phyloP scores from a whole-genome alignment of 257 asterid species.

The Euphrasia confusa region DNA sequence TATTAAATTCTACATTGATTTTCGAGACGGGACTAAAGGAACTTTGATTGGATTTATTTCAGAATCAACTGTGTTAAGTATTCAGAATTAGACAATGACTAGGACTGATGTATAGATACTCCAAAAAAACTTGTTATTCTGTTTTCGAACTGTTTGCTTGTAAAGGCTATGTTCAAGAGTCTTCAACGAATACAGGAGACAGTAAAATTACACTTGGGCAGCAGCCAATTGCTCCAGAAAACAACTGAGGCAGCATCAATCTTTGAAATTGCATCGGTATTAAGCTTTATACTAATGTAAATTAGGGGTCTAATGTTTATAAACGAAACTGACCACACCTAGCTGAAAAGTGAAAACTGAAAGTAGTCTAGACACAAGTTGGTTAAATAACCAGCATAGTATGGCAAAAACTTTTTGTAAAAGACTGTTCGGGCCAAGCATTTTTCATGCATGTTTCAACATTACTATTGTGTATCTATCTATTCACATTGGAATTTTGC shows the following conservation, averaged over 20 bases:
- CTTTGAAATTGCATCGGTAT: neutral
- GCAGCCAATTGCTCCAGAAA: neutral
- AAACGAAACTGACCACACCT: too few species aligned
- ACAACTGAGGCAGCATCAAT: neutral
- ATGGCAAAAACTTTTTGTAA: too few species aligned
- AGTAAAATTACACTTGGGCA: too few species aligned
- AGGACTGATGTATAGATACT: too few species aligned
- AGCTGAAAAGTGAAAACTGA: too few species aligned
- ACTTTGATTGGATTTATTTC: neutral
- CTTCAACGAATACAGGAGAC: neutral
- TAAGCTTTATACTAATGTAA: neutral
- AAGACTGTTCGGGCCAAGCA: too few species aligned
- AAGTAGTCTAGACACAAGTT: too few species aligned
- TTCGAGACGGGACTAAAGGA: constrained; percentile 3
- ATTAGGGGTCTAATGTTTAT: too few species aligned
- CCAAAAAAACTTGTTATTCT: neutral
- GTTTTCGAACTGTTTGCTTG: neutral
- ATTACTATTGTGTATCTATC: too few species aligned
- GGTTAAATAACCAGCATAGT: too few species aligned
- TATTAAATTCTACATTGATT: neutral
- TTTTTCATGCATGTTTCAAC: too few species aligned
- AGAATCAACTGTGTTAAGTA: neutral
- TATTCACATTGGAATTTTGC: too few species aligned
- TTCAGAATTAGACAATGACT: neutral
- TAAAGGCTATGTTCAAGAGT: constrained; percentile 10